Percentiles rank a stretch among this genome's conserved stretches.
These are phyloP conservation scores for Scheffersomyces stambukii DNA, from an alignment of 1,139 yeast species.

Conservation along the genomic window DNA sequence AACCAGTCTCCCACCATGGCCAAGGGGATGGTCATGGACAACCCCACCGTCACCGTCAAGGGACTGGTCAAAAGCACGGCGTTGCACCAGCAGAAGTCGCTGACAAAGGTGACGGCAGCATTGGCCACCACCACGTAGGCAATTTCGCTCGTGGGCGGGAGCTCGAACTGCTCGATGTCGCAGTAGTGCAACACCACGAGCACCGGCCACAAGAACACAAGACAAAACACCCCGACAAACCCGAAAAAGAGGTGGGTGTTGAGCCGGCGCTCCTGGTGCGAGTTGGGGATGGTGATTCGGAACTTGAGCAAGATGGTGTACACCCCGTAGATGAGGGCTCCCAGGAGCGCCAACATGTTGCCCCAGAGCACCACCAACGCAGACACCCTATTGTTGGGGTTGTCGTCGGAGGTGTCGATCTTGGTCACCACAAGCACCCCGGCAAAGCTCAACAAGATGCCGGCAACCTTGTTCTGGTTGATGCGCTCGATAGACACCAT, in stretches of 20 bases:
- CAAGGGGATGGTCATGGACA: slow-evolving; percentile 87
- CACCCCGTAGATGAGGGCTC: slow-evolving; percentile 87
- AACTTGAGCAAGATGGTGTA: slow-evolving; percentile 82
- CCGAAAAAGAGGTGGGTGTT: slow-evolving; percentile 90
- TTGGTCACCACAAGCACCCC: slow-evolving; percentile 81
- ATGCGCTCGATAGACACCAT: slow-evolving; percentile 67
- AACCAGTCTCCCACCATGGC: slow-evolving; percentile 91
- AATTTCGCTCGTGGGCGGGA: slow-evolving; percentile 57
- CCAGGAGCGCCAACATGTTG: slow-evolving; percentile 71
- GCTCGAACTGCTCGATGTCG: slow-evolving; percentile 64
- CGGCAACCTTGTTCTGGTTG: slow-evolving; percentile 59
- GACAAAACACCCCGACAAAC: slow-evolving; percentile 83
- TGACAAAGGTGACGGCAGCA: slow-evolving; percentile 72
- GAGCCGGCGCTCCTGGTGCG: slow-evolving; percentile 63
- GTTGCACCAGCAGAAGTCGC: slow-evolving; percentile 94
- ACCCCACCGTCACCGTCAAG: slow-evolving; percentile 89
- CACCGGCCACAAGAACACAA: slow-evolving; percentile 80
- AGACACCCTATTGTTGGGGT: slow-evolving; percentile 18
- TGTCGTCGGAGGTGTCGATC: slow-evolving; percentile 42
- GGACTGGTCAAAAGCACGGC: slow-evolving; percentile 93
- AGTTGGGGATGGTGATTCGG: slow-evolving; percentile 43
- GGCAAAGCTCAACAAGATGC: slow-evolving; percentile 64
- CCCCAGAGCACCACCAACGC: slow-evolving; percentile 58
- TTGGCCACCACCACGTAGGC: slow-evolving; percentile 56
- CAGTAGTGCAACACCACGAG: slow-evolving; percentile 57